phyloP scores from a whole-genome alignment of 768 basidiomycete genomes.

The Arthromyces matolae region DNA sequence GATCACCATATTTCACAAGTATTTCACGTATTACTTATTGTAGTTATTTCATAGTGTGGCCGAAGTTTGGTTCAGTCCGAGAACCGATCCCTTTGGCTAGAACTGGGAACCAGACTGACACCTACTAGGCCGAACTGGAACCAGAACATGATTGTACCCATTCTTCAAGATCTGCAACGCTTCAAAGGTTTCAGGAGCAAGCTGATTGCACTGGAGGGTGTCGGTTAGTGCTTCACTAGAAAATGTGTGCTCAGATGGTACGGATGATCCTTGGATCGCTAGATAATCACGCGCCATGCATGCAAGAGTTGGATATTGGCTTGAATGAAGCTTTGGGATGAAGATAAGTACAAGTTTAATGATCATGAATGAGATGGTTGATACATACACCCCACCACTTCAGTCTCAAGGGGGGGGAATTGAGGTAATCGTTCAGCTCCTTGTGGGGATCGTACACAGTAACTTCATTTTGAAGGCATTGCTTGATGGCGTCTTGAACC shows the following conservation, averaged over 20 bases:
- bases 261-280: constrained; percentile 25
- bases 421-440: neutral
- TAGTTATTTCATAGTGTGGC: no score
- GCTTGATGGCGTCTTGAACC: neutral
- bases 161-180: constrained; percentile 16
- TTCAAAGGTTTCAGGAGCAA: constrained; percentile 9
- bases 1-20: no score
- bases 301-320: neutral
- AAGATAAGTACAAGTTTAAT: neutral
- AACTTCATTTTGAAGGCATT: neutral
- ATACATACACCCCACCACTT: no score
- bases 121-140: no score
- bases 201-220: constrained; percentile 9
- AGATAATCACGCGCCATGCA: constrained; percentile 20
- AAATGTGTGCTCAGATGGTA: constrained; percentile 29
- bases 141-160: constrained; percentile 12
- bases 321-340: neutral
- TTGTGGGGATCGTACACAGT: neutral
- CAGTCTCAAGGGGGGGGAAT: neutral
- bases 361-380: neutral
- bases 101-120: no score
- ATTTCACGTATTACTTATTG: no score
- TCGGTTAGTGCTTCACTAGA: constrained; percentile 25
- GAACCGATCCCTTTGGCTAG: no score
- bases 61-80: no score